Conservation (phyloP, 2,329 filamentous ascomycete genomes). For the Dothistroma pini region DNA sequence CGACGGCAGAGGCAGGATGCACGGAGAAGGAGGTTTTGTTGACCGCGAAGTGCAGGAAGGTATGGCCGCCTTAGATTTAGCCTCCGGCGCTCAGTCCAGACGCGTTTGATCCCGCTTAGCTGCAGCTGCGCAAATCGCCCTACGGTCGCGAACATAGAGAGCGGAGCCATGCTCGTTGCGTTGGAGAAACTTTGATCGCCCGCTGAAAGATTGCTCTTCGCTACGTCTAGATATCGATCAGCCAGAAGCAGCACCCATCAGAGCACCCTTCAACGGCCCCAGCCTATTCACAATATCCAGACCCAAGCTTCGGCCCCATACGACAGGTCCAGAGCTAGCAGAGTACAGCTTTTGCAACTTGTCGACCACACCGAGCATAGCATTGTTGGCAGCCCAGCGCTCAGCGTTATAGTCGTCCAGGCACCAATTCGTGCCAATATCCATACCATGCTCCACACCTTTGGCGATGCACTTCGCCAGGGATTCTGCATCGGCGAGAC, state of each 20-base stretch:
- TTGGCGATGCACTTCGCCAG: conserved; percentile 71
- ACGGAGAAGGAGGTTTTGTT: no score
- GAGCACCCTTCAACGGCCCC: conserved; percentile 71
- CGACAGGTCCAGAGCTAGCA: conserved; percentile 72
- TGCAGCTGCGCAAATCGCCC: no score
- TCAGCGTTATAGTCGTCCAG: conserved; percentile 79
- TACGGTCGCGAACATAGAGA: no score
- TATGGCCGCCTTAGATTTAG: background rate
- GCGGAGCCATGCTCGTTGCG: no score
- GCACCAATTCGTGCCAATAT: conserved; percentile 73
- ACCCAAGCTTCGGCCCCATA: conserved; percentile 73
- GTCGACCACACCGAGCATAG: conserved; percentile 75
- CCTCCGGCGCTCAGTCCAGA: background rate
- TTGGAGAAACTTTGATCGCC: no score
- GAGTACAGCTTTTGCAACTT: conserved; percentile 91
- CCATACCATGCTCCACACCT: conserved; percentile 77
- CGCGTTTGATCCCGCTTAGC: background rate
- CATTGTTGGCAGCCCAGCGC: conserved; percentile 75
- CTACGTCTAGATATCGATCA: no score
- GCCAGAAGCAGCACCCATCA: conserved; percentile 67
- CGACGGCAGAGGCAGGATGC: no score
- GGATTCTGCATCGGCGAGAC: conserved; percentile 81
- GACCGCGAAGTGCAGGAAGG: background rate
- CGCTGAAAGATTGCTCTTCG: no score
- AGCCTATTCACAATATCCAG: conserved; percentile 71